Evolutionary conservation across 2,329 filamentous ascomycete species (phyloP).

Genomic region (Cyphellophora attinorum): DNA sequence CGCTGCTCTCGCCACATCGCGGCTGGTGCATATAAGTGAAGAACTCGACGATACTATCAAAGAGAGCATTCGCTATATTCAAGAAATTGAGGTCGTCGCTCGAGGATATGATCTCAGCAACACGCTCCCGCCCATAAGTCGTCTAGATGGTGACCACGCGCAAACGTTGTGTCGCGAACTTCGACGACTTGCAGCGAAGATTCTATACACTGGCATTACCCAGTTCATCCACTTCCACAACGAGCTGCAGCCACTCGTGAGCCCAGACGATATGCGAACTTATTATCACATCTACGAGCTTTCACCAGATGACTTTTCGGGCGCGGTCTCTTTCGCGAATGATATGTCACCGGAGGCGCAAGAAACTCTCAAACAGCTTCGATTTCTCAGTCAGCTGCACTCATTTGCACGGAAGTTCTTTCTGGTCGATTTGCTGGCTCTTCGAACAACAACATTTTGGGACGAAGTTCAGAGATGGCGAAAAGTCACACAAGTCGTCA

Average conservation of each 20-base stretch:
- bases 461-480: slow-evolving; percentile 16
- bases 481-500: slow-evolving; percentile 67
- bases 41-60: slow-evolving; percentile 69
- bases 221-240: slow-evolving; percentile 62
- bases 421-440: slow-evolving; percentile 76
- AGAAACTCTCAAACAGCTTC: slow-evolving; percentile 70
- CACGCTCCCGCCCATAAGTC: slow-evolving; percentile 82
- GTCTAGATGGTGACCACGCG: slow-evolving; percentile 76
- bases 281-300: slow-evolving; percentile 87
- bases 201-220: slow-evolving; percentile 60
- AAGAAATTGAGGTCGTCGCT: slow-evolving; percentile 92
- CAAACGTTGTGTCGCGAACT: slow-evolving; percentile 69
- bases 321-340: slow-evolving; percentile 56
- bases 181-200: slow-evolving; percentile 62
- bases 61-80: slow-evolving; percentile 70
- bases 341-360: slow-evolving; percentile 63
- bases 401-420: slow-evolving; percentile 75
- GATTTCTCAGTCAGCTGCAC: slow-evolving; percentile 70
- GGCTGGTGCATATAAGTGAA: slow-evolving; percentile 65
- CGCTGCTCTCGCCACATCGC: slow-evolving; percentile 58
- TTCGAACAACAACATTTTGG: slow-evolving; percentile 57
- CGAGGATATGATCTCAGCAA: slow-evolving; percentile 81
- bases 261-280: slow-evolving; percentile 75
- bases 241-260: slow-evolving; percentile 61
- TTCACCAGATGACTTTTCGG: slow-evolving; percentile 60